Conservation (phyloP, 345 rosid species). For the Syzygium jambos region DNA sequence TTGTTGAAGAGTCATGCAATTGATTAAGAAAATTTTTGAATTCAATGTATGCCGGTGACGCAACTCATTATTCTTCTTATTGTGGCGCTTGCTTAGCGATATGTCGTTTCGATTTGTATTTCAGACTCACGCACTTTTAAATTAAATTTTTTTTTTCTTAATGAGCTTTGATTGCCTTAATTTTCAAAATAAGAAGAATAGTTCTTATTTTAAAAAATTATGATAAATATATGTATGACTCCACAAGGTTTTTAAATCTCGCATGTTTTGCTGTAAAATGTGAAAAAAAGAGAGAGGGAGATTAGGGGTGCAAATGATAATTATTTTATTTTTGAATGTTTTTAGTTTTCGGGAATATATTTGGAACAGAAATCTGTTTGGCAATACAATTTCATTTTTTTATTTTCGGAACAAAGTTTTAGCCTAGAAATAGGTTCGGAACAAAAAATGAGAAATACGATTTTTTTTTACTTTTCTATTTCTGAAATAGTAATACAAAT, state of each 20-base stretch:
- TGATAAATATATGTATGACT: not conserved
- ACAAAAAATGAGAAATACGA: too few species aligned
- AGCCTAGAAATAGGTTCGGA: too few species aligned
- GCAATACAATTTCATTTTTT: too few species aligned
- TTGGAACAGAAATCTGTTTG: too few species aligned
- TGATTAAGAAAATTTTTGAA: not conserved
- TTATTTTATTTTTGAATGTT: too few species aligned
- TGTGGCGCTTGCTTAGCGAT: not conserved
- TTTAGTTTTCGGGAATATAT: too few species aligned
- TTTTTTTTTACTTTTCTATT: too few species aligned
- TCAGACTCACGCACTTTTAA: accelerated
- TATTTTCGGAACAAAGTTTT: too few species aligned
- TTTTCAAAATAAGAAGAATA: not conserved
- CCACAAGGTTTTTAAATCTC: not conserved
- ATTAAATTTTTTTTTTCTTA: not conserved
- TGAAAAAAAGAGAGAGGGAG: not conserved
- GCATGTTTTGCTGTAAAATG: not conserved
- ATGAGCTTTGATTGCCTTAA: accelerated
- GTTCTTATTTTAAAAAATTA: not conserved
- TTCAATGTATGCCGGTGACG: not conserved
- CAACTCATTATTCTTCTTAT: not conserved
- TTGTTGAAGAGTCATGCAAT: not conserved
- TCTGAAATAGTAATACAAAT: too few species aligned
- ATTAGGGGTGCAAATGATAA: too few species aligned
- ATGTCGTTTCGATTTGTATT: accelerated